These are phyloP conservation scores for Saccharomycopsis malanga DNA, from an alignment of 805 yeast species.

Conservation along the genomic window DNA sequence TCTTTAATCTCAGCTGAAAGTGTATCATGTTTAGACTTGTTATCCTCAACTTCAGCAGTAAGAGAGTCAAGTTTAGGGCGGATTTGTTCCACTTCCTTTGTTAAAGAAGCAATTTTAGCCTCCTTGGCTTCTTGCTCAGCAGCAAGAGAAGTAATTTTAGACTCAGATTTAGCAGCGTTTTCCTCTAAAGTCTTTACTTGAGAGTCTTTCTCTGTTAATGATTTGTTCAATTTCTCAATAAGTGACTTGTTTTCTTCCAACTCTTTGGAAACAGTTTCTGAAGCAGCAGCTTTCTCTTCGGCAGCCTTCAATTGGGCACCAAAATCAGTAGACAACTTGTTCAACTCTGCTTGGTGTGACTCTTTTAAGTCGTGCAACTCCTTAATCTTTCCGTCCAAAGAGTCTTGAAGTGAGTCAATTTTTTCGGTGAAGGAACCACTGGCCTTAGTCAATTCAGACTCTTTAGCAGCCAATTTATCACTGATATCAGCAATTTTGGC, in stretches of 20 bases:
- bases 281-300: background rate
- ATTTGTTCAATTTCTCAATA: conserved; percentile 1
- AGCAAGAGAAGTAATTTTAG: background rate
- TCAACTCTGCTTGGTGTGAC: conserved; percentile 1
- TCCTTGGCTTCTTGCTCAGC: too few species aligned
- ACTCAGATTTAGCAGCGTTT: background rate
- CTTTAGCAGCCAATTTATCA: conserved; percentile 6
- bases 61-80: background rate
- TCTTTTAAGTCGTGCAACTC: background rate
- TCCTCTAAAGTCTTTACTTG: too few species aligned
- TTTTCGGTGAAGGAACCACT: background rate
- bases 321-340: background rate
- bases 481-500: background rate
- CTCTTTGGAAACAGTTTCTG: background rate
- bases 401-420: background rate
- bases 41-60: background rate
- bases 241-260: background rate
- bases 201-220: background rate
- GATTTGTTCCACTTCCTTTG: background rate
- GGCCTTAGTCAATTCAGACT: conserved; percentile 1
- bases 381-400: conserved; percentile 2
- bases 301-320: conserved; percentile 1
- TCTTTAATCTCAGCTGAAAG: too few species aligned
- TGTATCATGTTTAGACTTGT: background rate
- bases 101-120: too few species aligned